phyloP scores from a whole-genome alignment of 2,329 filamentous ascomycete genomes.

The Penicillium vulpinum region DNA sequence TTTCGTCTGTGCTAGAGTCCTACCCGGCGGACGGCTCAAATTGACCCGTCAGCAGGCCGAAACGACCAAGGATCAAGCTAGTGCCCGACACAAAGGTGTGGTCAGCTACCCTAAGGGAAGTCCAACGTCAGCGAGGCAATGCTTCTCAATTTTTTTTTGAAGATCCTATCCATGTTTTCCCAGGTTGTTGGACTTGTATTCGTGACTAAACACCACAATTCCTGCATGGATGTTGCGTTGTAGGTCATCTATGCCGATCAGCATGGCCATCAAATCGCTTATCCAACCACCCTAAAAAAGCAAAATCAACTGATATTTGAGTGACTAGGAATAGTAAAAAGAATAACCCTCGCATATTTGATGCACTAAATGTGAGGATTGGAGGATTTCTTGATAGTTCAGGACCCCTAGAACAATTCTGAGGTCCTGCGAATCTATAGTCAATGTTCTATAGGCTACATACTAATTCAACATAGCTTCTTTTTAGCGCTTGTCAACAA shows the following conservation, averaged over 20 bases:
- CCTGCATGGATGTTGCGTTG: background rate
- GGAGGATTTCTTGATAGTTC: background rate
- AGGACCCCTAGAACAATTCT: background rate
- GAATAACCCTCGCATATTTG: background rate
- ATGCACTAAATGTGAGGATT: background rate
- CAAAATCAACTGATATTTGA: background rate
- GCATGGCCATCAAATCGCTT: slow-evolving; percentile 29
- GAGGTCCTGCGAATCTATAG: background rate
- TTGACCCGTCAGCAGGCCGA: slow-evolving; percentile 19
- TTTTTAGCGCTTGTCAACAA: background rate
- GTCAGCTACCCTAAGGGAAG: slow-evolving; percentile 27
- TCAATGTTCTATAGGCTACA: background rate
- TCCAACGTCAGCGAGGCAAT: background rate
- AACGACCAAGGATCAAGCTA: slow-evolving; percentile 24
- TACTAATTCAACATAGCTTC: background rate
- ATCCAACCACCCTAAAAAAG: slow-evolving; percentile 26
- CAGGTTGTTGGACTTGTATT: background rate
- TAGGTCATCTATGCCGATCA: slow-evolving; percentile 31
- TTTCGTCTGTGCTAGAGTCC: background rate
- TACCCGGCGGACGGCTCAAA: background rate
- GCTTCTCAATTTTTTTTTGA: background rate
- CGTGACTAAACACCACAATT: background rate
- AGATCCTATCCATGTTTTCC: background rate
- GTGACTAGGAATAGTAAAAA: background rate
- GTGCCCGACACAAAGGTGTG: slow-evolving; percentile 24